Evolutionary conservation across 2,329 filamentous ascomycete species (phyloP).

Genomic region (Fusarium gaditjirri): DNA sequence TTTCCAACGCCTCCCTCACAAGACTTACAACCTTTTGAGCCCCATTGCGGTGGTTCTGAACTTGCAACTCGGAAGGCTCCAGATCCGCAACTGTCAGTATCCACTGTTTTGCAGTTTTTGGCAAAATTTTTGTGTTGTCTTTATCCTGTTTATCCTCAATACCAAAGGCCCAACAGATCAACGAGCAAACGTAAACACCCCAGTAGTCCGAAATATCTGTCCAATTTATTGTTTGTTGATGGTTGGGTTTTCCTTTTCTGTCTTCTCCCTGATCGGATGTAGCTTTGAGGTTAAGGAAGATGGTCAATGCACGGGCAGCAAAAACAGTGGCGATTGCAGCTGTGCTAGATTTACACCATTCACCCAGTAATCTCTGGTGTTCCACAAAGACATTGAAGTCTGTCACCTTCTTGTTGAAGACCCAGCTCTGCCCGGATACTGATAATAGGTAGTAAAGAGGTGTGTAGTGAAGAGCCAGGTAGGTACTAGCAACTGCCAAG

Average conservation of each 20-base stretch:
- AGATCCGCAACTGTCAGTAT: conserved; percentile 55
- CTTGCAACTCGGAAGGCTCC: conserved; percentile 53
- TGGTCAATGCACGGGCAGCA: conserved; percentile 63
- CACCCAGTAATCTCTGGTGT: conserved; percentile 58
- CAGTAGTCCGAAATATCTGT: conserved; percentile 62
- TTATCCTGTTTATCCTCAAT: conserved; percentile 45
- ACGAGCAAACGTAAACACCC: conserved; percentile 65
- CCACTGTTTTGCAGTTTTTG: conserved; percentile 50
- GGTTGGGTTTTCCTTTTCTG: conserved; percentile 6
- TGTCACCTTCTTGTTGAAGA: conserved; percentile 65
- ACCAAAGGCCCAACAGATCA: conserved; percentile 69
- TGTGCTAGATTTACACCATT: conserved; percentile 58
- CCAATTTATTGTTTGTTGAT: conserved; percentile 33
- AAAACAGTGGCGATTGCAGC: conserved; percentile 60
- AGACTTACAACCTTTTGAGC: conserved; percentile 60
- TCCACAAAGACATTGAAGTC: conserved; percentile 56
- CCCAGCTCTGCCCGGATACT: conserved; percentile 68
- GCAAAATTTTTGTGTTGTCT: conserved; percentile 35
- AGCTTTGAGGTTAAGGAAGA: conserved; percentile 52
- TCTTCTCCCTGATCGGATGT: not conserved
- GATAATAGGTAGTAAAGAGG: conserved; percentile 68
- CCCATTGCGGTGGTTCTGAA: conserved; percentile 54
- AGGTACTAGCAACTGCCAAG: conserved; percentile 61
- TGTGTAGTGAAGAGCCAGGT: conserved; percentile 67
- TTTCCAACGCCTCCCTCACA: conserved; percentile 58